Evolutionary conservation across 1,284 basidiomycete genomes (phyloP), one percentile per base, ranked within the genome.

Genomic region (Malassezia globosa): DNA sequence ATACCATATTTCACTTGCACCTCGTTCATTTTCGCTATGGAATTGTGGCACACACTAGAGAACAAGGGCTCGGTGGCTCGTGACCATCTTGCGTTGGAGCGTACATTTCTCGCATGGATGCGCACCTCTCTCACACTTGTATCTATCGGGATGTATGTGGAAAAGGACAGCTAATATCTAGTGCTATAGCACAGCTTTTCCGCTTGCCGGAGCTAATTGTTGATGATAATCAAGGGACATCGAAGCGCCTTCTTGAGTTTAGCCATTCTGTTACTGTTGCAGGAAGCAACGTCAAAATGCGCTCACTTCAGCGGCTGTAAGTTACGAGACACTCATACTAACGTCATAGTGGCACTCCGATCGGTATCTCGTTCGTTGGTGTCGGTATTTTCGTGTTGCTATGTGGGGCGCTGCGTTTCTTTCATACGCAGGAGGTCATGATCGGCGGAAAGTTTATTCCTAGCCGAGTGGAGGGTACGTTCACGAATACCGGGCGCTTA

Each of bases 51-150:
- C 11, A 58, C 63, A 37, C 51, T 66, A 24, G 53, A 64, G 34
- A 66, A 66, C 50, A 62, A 63, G 47, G 72, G 72, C 11, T 64
- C 61, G 29, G 72, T 73, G 27, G 72, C 70, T 7, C 48, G 70
- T 13, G 72, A 73, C 31, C 72, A 72, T 41, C 54, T 72, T 2
- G 72, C 70, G 5, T 58, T 63, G 10, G 72, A 72, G 52, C 46
- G 72, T 7, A 73, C 72, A 14, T 72, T 63, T 36, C 48, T 72
- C 5, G 72, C 72, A 27, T 73, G 72, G 72, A 54, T 73, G 25
- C 50, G 72, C 11, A 73, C 72, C 11, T 66, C 63, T 13, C 48
- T 74, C 3, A 56, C 56, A 35, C 56, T 67, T 14, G 64, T 66
- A 42, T 58, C 55, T 26, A 57, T 68, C 18, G 66, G 66, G 10